Evolutionary conservation across 805 yeast genomes (phyloP), one percentile per base, ranked within the genome.

Genomic region (Isabelozyma heimii): DNA sequence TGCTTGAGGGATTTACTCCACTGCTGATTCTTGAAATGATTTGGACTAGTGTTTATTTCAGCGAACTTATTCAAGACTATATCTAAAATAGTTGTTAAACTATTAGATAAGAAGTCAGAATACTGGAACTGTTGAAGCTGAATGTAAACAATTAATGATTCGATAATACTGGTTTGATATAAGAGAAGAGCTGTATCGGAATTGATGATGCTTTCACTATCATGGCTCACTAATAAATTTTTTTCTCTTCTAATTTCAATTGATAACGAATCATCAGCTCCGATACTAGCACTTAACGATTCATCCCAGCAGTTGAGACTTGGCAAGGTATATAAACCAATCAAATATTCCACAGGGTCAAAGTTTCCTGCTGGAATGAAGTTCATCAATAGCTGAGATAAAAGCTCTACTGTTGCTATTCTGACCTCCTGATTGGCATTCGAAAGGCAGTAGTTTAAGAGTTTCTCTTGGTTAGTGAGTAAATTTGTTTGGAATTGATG

Each of bases 111-210:
- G 47, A 56, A 73, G n/a, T 71, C 75, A 0, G 65, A 55, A 44
- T 69, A 61, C 47, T 71, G 77, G 43, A 72, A 66, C 52, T 68
- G 74, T 48, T 71, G 73, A 14, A 74, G 58, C 53, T 73, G 77
- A 33, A 70, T 52, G 49, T 70, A 73, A 39, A 69, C 52, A 6
- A 73, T 56, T 14, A 73, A 43, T 0, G 75, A 47, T 52, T 72
- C 75, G 8, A 63, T 58, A 1, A 65, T 48, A 12, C 75, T 69
- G 1, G 63, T 53, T 47, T 72, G 74, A 28, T 52, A 53, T 14
- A 68, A 55, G 5, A 54, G 46, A 20, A 51, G 47, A 17, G 58
- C 61, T 2, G 63, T 52, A 42, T 56, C 56, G 2, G 57, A 12
- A 10, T 56, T 44, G 20, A 66, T 60, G 13, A 59, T 53, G 7